These are phyloP conservation scores for Carex scoparia DNA, from an alignment of 176 grass and related monocot genomes.

Conservation along the genomic window DNA sequence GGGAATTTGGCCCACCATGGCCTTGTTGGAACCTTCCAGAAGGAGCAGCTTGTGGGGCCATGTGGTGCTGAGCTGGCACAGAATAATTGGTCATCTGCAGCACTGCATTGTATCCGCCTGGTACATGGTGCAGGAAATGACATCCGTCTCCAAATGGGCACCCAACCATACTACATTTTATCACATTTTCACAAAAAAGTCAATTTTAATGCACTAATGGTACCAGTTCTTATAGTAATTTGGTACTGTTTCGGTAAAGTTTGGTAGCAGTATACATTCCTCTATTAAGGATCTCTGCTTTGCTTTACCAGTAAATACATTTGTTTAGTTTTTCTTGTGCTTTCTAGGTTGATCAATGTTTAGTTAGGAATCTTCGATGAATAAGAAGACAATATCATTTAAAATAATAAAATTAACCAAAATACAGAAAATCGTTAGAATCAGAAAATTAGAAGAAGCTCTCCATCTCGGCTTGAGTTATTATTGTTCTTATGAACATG, in stretches of 20 bases:
- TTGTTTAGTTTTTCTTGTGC: background rate
- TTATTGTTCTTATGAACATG: conserved; percentile 34
- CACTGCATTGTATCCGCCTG: conserved; percentile 54
- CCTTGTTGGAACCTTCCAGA: conserved; percentile 35
- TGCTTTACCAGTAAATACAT: background rate
- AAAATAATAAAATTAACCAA: background rate
- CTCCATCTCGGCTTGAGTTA: conserved; percentile 7
- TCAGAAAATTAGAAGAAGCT: background rate
- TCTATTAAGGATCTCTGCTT: background rate
- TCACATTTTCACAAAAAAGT: conserved; percentile 22
- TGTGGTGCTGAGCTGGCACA: conserved; percentile 15
- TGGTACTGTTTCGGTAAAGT: background rate
- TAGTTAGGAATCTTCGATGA: background rate
- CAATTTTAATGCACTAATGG: conserved; percentile 11
- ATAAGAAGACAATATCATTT: background rate
- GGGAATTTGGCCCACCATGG: conserved; percentile 26
- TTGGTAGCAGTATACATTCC: background rate
- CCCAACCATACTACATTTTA: conserved; percentile 50
- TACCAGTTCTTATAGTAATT: conserved; percentile 3
- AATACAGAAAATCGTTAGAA: background rate
- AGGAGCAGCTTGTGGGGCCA: conserved; percentile 16
- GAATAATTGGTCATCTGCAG: conserved; percentile 64
- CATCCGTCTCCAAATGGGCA: conserved; percentile 80
- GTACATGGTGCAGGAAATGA: conserved; percentile 79
- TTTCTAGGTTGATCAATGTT: background rate